Base-by-base conservation (phyloP, 805 yeast species). In the Yamadazyma ubonensis region DNA sequence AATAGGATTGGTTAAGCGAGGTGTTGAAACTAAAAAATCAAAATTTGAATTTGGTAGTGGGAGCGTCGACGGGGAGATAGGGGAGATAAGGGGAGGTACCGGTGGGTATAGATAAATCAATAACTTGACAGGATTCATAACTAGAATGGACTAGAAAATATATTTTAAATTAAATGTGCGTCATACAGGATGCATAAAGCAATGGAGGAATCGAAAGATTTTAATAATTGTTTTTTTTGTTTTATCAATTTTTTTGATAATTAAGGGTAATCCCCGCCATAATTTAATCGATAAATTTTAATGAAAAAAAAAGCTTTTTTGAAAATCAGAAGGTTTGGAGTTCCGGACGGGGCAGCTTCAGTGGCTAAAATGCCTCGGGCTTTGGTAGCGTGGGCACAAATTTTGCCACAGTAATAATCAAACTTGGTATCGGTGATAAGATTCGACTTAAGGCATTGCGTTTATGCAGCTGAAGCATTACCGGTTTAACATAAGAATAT, bases 291-390 rank as follows among this genome's bases (percentile, higher is more conserved):
- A n/a, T n/a, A n/a, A n/a, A n/a, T n/a, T n/a, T n/a, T n/a, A n/a
- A n/a, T n/a, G n/a, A n/a, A n/a, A n/a, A n/a, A n/a, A n/a, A n/a
- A n/a, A n/a, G n/a, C n/a, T n/a, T n/a, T n/a, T n/a, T n/a, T n/a
- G n/a, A n/a, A n/a, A n/a, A n/a, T n/a, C n/a, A n/a, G n/a, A n/a
- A n/a, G n/a, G n/a, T n/a, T n/a, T n/a, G n/a, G n/a, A 23, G 26
- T 23, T 23, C 26, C 26, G 7, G 6, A n/a, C n/a, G n/a, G n/a
- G n/a, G n/a, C n/a, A n/a, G n/a, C n/a, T n/a, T n/a, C n/a, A n/a
- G n/a, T n/a, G n/a, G n/a, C n/a, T n/a, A 23, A 23, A 23, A 10
- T 23, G 26, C 26, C 26, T 23, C 26, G 26, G 26, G 26, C 26
- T 23, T 23, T 23, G 26, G 4, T 23, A 10, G 26, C 26, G 26